These are phyloP conservation scores for Colletotrichum neosansevieriae DNA, from an alignment of 2,329 filamentous ascomycete genomes.

Conservation along the genomic window DNA sequence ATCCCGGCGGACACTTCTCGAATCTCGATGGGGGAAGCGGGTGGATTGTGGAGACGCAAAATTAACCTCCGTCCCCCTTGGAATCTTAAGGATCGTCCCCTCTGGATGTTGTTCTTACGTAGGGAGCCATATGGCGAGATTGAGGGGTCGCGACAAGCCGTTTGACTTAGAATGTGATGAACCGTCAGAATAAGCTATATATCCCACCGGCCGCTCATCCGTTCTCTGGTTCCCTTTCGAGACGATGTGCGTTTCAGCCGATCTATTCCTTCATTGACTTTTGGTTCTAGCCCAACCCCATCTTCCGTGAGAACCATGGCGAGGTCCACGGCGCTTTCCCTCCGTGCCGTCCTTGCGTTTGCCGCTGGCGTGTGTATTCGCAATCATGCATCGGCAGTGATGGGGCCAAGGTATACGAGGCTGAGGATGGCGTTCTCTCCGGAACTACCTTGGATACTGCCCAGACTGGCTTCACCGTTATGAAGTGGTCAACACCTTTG, in stretches of 20 bases:
- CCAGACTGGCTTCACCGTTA: conserved; percentile 54
- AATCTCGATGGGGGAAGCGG: conserved; percentile 15
- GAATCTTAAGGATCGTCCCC: conserved; percentile 15
- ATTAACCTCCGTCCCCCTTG: conserved; percentile 24
- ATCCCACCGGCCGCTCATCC: background rate
- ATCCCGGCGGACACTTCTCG: conserved; percentile 2
- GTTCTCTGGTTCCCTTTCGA: background rate
- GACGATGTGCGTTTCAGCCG: background rate
- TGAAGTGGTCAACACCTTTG: background rate
- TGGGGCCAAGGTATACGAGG: conserved; percentile 48
- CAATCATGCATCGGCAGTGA: conserved; percentile 35
- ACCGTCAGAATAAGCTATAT: background rate
- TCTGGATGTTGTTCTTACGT: background rate
- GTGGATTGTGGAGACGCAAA: conserved; percentile 24
- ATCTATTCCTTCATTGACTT: background rate
- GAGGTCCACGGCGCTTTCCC: conserved; percentile 28
- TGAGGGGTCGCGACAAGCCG: background rate
- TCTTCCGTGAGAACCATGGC: conserved; percentile 25
- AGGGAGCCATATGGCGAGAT: conserved; percentile 18
- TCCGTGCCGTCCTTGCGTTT: conserved; percentile 27
- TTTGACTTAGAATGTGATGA: conserved; percentile 10
- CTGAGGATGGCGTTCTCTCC: conserved; percentile 55
- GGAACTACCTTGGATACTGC: conserved; percentile 55
- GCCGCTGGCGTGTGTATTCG: conserved; percentile 32
- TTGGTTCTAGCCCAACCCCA: background rate